These are phyloP conservation scores for Lachancea thermotolerans DNA, from an alignment of 805 yeast species.

Conservation along the genomic window DNA sequence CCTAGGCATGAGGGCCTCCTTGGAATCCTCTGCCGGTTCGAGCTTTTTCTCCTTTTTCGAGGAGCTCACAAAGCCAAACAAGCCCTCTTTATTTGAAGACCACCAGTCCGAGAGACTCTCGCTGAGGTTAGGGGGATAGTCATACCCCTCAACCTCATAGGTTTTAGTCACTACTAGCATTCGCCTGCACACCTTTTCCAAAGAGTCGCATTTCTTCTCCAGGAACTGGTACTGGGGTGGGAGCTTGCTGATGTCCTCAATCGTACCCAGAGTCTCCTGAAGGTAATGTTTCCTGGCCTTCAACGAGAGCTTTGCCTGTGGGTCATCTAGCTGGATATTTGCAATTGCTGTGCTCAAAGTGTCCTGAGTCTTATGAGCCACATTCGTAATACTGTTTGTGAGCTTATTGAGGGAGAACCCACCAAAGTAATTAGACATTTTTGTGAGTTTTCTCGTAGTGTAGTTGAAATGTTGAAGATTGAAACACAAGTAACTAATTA, in stretches of 20 bases:
- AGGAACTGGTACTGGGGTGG: constrained; percentile 66
- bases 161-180: constrained; percentile 49
- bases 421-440: constrained; percentile 7
- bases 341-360: constrained; percentile 24
- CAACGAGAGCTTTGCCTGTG: constrained; percentile 26
- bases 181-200: constrained; percentile 53
- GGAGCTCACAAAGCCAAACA: constrained; percentile 14
- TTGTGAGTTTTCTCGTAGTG: not conserved
- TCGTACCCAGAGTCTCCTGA: constrained; percentile 56
- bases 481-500: too few relatives aligned
- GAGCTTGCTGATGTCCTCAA: constrained; percentile 63
- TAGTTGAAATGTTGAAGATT: too few relatives aligned
- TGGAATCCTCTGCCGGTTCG: not conserved
- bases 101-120: constrained; percentile 59
- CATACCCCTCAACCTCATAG: constrained; percentile 69
- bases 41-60: constrained; percentile 9
- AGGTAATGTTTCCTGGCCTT: constrained; percentile 31
- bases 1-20: constrained; percentile 42
- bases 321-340: constrained; percentile 24
- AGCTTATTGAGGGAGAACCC: constrained; percentile 26
- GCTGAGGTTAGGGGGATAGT: constrained; percentile 72
- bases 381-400: constrained; percentile 25
- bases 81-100: constrained; percentile 22
- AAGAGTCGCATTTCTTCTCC: constrained; percentile 60
- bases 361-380: constrained; percentile 29